Evolutionary conservation across 2,329 filamentous ascomycete genomes (phyloP).

Genomic region (Helminthosporium solani): DNA sequence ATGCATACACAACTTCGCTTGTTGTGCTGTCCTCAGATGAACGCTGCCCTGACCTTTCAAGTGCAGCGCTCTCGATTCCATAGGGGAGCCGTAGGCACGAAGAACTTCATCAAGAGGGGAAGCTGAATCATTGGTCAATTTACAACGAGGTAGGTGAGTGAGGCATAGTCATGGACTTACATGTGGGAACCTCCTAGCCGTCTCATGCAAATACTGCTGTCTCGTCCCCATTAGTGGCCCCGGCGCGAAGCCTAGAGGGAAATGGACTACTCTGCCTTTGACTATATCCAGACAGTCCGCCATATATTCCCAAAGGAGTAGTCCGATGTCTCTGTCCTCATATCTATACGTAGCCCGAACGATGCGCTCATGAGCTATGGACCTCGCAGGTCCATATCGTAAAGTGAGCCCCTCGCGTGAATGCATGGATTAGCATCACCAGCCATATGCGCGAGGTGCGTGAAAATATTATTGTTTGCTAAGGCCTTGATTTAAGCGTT

Average conservation of each 20-base stretch:
- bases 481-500: not conserved
- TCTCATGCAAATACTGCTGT: conserved; percentile 18
- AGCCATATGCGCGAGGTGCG: not conserved
- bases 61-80: conserved; percentile 21
- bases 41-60: conserved; percentile 13
- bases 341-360: conserved; percentile 12
- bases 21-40: conserved; percentile 15
- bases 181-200: conserved; percentile 19
- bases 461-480: not conserved
- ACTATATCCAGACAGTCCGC: conserved; percentile 5
- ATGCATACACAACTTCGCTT: conserved; percentile 25
- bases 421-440: not conserved
- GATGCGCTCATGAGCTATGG: conserved; percentile 11
- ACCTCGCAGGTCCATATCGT: conserved; percentile 15
- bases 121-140: conserved; percentile 11
- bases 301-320: conserved; percentile 10
- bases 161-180: not conserved
- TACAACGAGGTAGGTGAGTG: not conserved
- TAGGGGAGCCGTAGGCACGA: conserved; percentile 26
- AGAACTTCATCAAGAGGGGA: conserved; percentile 32
- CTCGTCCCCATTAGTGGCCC: conserved; percentile 11
- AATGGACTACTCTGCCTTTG: conserved; percentile 5
- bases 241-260: conserved; percentile 15
- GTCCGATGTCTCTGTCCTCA: conserved; percentile 11
- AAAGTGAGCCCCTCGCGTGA: conserved; percentile 6